Evolutionary conservation across 768 basidiomycete species (phyloP).

Genomic region (Rhizopogon sp.): DNA sequence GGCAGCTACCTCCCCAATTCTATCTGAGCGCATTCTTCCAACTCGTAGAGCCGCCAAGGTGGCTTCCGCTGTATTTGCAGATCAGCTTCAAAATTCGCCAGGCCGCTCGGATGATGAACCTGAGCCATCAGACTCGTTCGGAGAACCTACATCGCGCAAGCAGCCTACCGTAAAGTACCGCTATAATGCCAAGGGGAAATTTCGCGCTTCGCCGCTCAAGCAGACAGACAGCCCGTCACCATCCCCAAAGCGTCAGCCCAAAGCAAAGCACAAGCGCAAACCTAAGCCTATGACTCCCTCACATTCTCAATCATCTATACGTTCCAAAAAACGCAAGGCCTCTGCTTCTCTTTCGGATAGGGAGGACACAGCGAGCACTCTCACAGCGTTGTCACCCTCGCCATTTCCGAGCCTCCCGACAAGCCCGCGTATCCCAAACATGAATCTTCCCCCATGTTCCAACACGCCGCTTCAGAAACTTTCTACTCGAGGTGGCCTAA

Average conservation of each 20-base stretch:
- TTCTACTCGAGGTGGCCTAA: slow-evolving; percentile 10
- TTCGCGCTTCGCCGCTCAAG: slow-evolving; percentile 27
- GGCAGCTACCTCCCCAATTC: neutral
- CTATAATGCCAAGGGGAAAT: slow-evolving; percentile 27
- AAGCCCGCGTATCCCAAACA: slow-evolving; percentile 8
- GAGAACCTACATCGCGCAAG: slow-evolving; percentile 14
- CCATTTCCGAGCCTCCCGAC: slow-evolving; percentile 23
- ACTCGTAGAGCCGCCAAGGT: slow-evolving; percentile 29
- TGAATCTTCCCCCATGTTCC: slow-evolving; percentile 16
- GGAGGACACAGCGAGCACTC: slow-evolving; percentile 6
- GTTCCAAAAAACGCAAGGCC: slow-evolving; percentile 21
- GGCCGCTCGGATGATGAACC: slow-evolving; percentile 19
- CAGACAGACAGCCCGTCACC: slow-evolving; percentile 22
- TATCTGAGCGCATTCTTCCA: slow-evolving; percentile 15
- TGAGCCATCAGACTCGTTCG: slow-evolving; percentile 16
- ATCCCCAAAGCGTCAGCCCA: slow-evolving; percentile 9
- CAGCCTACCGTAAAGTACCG: slow-evolving; percentile 27
- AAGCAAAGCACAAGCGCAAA: slow-evolving; percentile 7
- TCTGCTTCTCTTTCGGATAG: slow-evolving; percentile 6
- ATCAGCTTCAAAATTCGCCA: slow-evolving; percentile 25
- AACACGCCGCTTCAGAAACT: neutral
- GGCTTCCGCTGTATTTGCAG: slow-evolving; percentile 28
- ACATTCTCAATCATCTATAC: slow-evolving; percentile 2
- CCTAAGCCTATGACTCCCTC: slow-evolving; percentile 2
- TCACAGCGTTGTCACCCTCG: slow-evolving; percentile 15